These are phyloP conservation scores for Phytopythium sindhum DNA, from an alignment of 352 stramenopile species.

Conservation along the genomic window DNA sequence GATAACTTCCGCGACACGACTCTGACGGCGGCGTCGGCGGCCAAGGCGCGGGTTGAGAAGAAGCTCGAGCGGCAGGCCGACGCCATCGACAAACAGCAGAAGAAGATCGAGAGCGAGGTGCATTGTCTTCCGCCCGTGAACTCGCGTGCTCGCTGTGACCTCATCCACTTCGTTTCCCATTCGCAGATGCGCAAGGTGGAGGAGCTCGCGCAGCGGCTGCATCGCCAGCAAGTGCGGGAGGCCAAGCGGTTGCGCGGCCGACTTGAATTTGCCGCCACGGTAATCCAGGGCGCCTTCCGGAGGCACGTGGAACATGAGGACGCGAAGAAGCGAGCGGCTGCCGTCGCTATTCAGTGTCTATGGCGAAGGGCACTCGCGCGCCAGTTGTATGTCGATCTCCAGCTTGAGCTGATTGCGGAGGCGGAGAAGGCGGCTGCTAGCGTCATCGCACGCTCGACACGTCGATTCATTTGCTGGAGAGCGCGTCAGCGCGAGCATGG, in stretches of 20 bases:
- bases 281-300: constrained; percentile 49
- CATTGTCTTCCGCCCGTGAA: neutral
- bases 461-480: constrained; percentile 25
- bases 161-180: neutral
- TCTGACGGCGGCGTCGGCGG: constrained; percentile 60
- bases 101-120: constrained; percentile 78
- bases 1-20: constrained; percentile 76
- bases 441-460: constrained; percentile 42
- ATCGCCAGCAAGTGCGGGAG: constrained; percentile 65
- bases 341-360: constrained; percentile 36
- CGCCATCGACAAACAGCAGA: constrained; percentile 73
- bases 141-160: neutral
- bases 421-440: constrained; percentile 23
- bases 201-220: constrained; percentile 59
- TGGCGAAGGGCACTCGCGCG: constrained; percentile 35
- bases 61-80: constrained; percentile 62
- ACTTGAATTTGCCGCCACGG: constrained; percentile 41
- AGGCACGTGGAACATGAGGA: constrained; percentile 13
- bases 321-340: constrained; percentile 21
- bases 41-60: constrained; percentile 56
- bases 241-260: constrained; percentile 56
- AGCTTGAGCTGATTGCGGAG: constrained; percentile 14
- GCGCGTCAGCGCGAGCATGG: constrained; percentile 21
- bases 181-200: constrained; percentile 75
- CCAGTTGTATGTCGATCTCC: constrained; percentile 11